Percentiles rank a stretch among this genome's conserved stretches.
Evolutionary conservation across 2,329 filamentous ascomycete species (phyloP).

Genomic region (Microcera coccophila): DNA sequence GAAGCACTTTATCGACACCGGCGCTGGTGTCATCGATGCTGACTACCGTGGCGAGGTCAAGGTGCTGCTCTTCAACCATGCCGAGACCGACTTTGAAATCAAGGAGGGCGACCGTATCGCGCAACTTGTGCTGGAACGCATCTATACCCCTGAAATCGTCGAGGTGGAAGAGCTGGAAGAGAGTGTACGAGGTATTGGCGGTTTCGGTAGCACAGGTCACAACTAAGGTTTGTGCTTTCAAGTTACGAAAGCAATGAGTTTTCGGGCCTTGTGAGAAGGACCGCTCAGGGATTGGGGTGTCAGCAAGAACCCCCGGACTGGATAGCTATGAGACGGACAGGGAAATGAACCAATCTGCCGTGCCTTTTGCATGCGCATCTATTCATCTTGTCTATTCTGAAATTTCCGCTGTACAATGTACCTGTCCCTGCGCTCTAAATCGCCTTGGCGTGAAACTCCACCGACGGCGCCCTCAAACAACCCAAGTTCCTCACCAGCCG

Average conservation of each 20-base stretch:
- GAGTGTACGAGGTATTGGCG: slow-evolving; percentile 84
- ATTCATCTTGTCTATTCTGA: slow-evolving; percentile 6
- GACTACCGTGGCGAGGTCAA: slow-evolving; percentile 95
- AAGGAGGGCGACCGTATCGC: slow-evolving; percentile 87
- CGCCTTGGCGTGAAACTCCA: slow-evolving; percentile 58
- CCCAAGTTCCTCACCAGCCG: slow-evolving; percentile 72
- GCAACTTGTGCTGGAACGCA: slow-evolving; percentile 89
- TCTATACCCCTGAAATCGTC: slow-evolving; percentile 87
- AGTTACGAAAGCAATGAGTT: not conserved
- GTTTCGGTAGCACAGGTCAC: slow-evolving; percentile 81
- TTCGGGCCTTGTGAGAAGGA: not conserved
- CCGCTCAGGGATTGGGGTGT: too few relatives aligned
- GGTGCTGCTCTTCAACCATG: slow-evolving; percentile 91
- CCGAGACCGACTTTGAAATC: slow-evolving; percentile 74
- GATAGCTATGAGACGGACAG: too few relatives aligned
- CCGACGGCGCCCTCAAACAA: slow-evolving; percentile 62
- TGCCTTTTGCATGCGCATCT: slow-evolving; percentile 15
- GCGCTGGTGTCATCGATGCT: slow-evolving; percentile 94
- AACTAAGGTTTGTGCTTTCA: not conserved
- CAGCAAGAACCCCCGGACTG: too few relatives aligned
- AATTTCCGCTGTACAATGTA: not conserved
- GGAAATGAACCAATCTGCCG: slow-evolving; percentile 3
- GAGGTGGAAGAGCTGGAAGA: slow-evolving; percentile 85
- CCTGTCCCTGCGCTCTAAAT: slow-evolving; percentile 38
- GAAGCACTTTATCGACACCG: slow-evolving; percentile 95